Evolutionary conservation across 345 rosid genomes (phyloP), one percentile per base, ranked within the genome.

Genomic region (Adansonia digitata): DNA sequence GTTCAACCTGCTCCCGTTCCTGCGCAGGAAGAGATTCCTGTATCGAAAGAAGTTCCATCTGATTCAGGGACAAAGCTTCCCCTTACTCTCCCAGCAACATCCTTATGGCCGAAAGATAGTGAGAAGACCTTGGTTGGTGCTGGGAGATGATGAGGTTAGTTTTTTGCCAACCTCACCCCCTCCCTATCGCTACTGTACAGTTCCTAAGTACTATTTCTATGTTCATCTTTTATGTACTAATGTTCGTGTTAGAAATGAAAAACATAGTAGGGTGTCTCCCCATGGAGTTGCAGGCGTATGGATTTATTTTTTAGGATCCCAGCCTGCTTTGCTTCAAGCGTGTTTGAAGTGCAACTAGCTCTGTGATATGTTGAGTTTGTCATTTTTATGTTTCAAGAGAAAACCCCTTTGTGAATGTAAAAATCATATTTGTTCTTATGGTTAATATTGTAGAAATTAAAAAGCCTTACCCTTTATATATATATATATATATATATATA

Each of bases 281-380:
- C 46, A 18, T 71, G 73, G 73, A 79, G 60, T 69, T 76, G 79
- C 84, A 77, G 88, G 86, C 79, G 22, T 45, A 52, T 51, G 88
- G 84, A 77, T 81, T 79, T 79, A 12, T 48, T 87, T 89, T 87
- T 84, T n/a, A n/a, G 78, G 79, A 76, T 84, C 85, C 83, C 74
- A 24, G 85, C 83, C 81, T 77, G 86, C 83, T 61, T n/a, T 13
- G 26, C 51, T 24, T 59, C 72, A 45, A 26, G 52, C 65, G 71
- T 45, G 63, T 73, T 55, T 39, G 67, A 35, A 81, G 70, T 60
- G 82, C 74, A 49, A 29, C 59, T 17, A 18, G 59, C 53, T 59
- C n/a, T n/a, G n/a, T n/a, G 42, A 35, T 31, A 75, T 73, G 72
- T 42, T 75, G 27, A 29, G 43, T 49, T 51, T 63, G 55, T 57